Evolutionary conservation across 805 yeast genomes (phyloP).

Genomic region (Pichia pseudocactophila): DNA sequence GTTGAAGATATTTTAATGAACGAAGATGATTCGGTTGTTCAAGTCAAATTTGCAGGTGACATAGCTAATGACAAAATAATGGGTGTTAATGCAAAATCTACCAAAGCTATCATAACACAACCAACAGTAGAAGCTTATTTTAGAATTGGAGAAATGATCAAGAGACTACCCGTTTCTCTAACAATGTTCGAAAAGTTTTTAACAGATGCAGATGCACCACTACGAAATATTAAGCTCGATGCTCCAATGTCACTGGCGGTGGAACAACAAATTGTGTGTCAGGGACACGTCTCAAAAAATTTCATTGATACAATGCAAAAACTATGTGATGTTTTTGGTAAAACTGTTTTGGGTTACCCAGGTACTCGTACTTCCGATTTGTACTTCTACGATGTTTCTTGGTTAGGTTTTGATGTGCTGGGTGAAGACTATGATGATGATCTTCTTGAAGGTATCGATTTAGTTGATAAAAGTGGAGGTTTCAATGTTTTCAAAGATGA

Average conservation of each 20-base stretch:
- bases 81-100: constrained; percentile 6
- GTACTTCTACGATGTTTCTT: constrained; percentile 54
- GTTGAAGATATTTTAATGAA: constrained; percentile 20
- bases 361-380: constrained; percentile 44
- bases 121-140: constrained; percentile 48
- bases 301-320: constrained; percentile 31
- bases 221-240: constrained; percentile 31
- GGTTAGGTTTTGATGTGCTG: constrained; percentile 40
- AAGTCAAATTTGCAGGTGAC: constrained; percentile 6
- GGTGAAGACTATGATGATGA: constrained; percentile 11
- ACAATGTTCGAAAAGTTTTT: constrained; percentile 52
- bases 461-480: constrained; percentile 1
- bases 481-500: background rate
- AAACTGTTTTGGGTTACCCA: constrained; percentile 29
- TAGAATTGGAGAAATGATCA: constrained; percentile 39
- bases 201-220: constrained; percentile 43
- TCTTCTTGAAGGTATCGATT: too few species aligned
- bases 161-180: constrained; percentile 46
- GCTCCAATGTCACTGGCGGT: constrained; percentile 35
- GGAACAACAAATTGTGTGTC: constrained; percentile 55
- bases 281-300: constrained; percentile 45
- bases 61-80: background rate
- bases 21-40: constrained; percentile 21
- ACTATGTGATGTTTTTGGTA: constrained; percentile 40
- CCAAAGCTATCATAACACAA: constrained; percentile 19